phyloP scores from a whole-genome alignment of 2,329 filamentous ascomycete species.

The Fusarium sp. region DNA sequence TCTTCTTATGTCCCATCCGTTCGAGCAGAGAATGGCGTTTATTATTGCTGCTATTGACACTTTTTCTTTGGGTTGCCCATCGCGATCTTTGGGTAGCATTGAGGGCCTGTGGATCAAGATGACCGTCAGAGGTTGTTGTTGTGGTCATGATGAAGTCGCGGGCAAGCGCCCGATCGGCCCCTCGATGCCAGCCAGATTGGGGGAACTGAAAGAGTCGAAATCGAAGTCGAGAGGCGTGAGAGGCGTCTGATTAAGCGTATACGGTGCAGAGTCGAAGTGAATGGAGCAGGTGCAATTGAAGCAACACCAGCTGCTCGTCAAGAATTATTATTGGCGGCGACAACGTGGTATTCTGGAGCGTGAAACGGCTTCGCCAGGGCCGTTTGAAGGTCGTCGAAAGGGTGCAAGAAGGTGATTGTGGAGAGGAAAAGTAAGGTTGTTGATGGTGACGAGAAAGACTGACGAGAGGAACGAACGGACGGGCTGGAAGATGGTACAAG shows the following conservation, averaged over 20 bases:
- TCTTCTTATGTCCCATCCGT: constrained; percentile 75
- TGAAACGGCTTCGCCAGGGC: constrained; percentile 39
- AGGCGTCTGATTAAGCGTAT: constrained; percentile 16
- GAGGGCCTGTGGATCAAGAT: constrained; percentile 42
- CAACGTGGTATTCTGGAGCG: constrained; percentile 12
- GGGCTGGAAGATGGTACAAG: constrained; percentile 24
- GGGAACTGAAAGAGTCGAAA: constrained; percentile 33
- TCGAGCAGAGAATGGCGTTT: constrained; percentile 88
- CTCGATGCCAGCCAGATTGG: constrained; percentile 54
- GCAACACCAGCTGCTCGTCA: constrained; percentile 42
- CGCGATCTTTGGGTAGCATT: constrained; percentile 78
- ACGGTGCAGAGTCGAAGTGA: constrained; percentile 20
- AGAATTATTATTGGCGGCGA: constrained; percentile 15
- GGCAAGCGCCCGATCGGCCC: constrained; percentile 56
- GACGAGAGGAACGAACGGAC: constrained; percentile 23
- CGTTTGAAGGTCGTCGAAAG: constrained; percentile 40
- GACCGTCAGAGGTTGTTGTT: constrained; percentile 48
- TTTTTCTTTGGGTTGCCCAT: constrained; percentile 95
- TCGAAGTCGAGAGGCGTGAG: constrained; percentile 28
- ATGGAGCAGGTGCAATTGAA: constrained; percentile 44
- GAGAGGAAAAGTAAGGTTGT: constrained; percentile 34
- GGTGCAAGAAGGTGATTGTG: constrained; percentile 35
- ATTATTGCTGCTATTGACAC: constrained; percentile 77
- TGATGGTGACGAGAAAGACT: constrained; percentile 37
- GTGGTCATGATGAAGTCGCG: constrained; percentile 54